Evolutionary conservation across 208 protist genomes (phyloP), one percentile per base, ranked within the genome.

Genomic region (Trypanosoma mega): DNA sequence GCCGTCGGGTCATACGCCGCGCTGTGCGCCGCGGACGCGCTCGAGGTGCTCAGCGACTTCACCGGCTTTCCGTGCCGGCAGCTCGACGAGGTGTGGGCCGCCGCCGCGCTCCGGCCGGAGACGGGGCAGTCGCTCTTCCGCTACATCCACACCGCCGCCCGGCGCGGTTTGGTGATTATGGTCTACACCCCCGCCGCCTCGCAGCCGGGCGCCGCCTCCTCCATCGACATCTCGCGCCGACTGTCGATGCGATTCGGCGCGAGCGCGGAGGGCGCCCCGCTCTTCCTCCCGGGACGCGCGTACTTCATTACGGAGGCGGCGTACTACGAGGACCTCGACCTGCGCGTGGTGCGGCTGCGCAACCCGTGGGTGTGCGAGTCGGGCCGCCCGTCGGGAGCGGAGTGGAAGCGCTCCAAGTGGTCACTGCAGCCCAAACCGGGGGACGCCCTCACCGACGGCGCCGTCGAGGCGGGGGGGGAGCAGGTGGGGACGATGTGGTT

Each of bases 331-430:
- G 74, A 77, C 31, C 54, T 83, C 30, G 69, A 80, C 39, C 51
- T 90, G 12, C 67, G 74, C 51, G 68, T 90, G 66, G 78, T 81
- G 27, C 72, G 64, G 16, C 54, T 86, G 24, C 71, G 71, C 46
- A 86, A 90, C 66, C 79, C 75, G 48, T 86, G 82, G 79, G 77
- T 63, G 47, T 79, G 74, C 65, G 50, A 74, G 50, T 57, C 66
- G 0, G 29, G 47, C 45, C 50, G 60, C 36, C 37, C 33, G 12
- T 4, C 30, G 41, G 54, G 61, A 43, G 75, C 69, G 30, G 60
- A 69, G 46, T 85, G 71, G 63, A 72, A 79, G 59, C 66, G 69
- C 58, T 80, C 65, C 41, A 61, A 71, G 31, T 88, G 82, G 78
- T 75, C 71, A 45, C 72, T 80, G 57, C 64, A 74, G 6, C 78